Conservation (phyloP, 768 basidiomycete species). For the Terana coerulea region DNA sequence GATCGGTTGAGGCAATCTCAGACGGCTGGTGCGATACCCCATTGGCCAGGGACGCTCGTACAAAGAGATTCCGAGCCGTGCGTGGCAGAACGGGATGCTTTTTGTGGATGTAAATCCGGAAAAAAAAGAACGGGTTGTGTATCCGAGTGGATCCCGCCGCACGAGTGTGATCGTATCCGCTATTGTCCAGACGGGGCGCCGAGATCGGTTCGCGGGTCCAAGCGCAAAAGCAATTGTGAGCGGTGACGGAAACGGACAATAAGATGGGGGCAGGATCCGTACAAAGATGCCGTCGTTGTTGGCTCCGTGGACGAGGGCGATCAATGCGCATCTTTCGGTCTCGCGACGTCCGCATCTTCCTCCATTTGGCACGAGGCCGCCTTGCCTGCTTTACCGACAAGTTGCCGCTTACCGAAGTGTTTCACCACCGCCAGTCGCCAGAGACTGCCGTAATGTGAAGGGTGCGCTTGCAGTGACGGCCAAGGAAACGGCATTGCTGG, state of each 20-base stretch:
- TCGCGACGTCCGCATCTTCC: background rate
- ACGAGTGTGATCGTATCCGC: constrained; percentile 2
- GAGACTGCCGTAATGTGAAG: background rate
- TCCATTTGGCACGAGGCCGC: background rate
- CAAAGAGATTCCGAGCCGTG: background rate
- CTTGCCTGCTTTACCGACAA: too few species aligned
- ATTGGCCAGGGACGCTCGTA: background rate
- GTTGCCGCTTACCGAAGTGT: too few species aligned
- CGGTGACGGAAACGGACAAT: constrained; percentile 7
- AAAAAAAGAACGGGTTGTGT: constrained; percentile 4
- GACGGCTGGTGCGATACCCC: background rate
- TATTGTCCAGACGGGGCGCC: constrained; percentile 11
- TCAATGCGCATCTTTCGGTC: background rate
- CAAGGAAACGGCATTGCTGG: too few species aligned
- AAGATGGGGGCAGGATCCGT: background rate
- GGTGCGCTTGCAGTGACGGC: background rate
- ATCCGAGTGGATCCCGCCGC: background rate
- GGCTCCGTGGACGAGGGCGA: background rate
- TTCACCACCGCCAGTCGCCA: too few species aligned
- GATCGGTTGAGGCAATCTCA: constrained; percentile 9
- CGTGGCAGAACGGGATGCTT: background rate
- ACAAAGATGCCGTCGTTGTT: background rate
- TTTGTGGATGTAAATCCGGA: constrained; percentile 4
- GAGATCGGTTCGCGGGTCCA: background rate
- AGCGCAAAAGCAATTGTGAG: constrained; percentile 9